Conservation (phyloP, 2,329 filamentous ascomycete species). For the Verticillium nubilum region DNA sequence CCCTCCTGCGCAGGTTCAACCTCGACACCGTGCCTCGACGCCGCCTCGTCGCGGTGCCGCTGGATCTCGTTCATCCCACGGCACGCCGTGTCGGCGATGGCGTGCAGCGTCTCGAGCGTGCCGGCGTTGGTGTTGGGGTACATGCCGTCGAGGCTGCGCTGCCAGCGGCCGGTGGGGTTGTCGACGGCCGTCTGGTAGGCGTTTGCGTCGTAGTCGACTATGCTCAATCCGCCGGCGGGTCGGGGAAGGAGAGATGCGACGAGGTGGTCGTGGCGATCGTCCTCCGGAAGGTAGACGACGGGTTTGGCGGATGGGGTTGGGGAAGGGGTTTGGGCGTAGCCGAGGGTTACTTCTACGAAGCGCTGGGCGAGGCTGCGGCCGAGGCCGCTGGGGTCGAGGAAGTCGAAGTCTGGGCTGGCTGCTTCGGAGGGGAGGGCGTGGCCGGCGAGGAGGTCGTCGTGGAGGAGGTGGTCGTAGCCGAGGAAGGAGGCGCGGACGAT, state of each 20-base stretch:
- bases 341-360: conserved; percentile 39
- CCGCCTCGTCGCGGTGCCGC: conserved; percentile 2
- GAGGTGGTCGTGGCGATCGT: conserved; percentile 12
- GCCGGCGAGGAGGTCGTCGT: conserved; percentile 21
- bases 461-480: conserved; percentile 35
- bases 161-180: conserved; percentile 35
- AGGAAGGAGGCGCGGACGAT: conserved; percentile 38
- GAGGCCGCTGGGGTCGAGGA: conserved; percentile 34
- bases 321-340: conserved; percentile 29
- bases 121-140: conserved; percentile 38
- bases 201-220: conserved; percentile 29
- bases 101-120: conserved; percentile 37
- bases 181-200: conserved; percentile 29
- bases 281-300: conserved; percentile 9
- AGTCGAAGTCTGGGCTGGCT: conserved; percentile 26
- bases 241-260: conserved; percentile 19
- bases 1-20: not conserved
- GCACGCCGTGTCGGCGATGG: conserved; percentile 37
- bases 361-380: conserved; percentile 35
- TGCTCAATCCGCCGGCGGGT: conserved; percentile 9
- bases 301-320: conserved; percentile 19
- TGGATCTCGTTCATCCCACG: conserved; percentile 39
- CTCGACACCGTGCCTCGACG: not conserved
- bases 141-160: conserved; percentile 35
- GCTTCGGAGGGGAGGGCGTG: conserved; percentile 16